Conservation (phyloP, 2,329 filamentous ascomycete species). For the Cryphonectria japonica region DNA sequence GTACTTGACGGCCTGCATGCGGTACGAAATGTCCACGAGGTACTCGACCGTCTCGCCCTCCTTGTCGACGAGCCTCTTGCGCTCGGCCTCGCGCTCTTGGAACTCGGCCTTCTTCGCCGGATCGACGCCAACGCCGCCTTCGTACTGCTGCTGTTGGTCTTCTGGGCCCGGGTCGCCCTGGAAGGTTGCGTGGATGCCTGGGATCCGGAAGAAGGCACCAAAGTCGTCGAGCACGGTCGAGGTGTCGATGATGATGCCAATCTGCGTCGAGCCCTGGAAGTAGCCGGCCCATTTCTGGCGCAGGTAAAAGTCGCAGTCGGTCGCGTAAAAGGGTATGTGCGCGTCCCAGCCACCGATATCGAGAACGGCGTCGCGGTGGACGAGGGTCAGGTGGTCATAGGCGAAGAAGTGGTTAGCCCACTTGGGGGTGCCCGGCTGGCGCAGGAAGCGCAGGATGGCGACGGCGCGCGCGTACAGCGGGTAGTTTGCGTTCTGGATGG, state of each 20-base stretch:
- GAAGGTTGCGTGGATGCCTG: constrained; percentile 40
- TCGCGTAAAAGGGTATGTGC: constrained; percentile 54
- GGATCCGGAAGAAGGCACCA: constrained; percentile 46
- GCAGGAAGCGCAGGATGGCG: constrained; percentile 40
- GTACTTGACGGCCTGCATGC: constrained; percentile 50
- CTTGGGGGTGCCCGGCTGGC: constrained; percentile 40
- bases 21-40: constrained; percentile 37
- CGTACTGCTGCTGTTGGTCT: constrained; percentile 30
- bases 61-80: constrained; percentile 36
- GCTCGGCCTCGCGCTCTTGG: constrained; percentile 42
- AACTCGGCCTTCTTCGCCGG: constrained; percentile 36
- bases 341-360: constrained; percentile 55
- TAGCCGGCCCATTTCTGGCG: constrained; percentile 46
- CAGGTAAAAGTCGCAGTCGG: constrained; percentile 54
- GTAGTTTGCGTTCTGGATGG: constrained; percentile 47
- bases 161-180: constrained; percentile 41
- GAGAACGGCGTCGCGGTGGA: constrained; percentile 50
- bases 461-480: constrained; percentile 45
- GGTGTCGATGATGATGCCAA: constrained; percentile 48
- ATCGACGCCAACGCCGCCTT: constrained; percentile 34
- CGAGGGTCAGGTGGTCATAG: constrained; percentile 54
- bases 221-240: constrained; percentile 47
- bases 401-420: constrained; percentile 56
- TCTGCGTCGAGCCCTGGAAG: constrained; percentile 44
- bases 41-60: constrained; percentile 37